Conservation (phyloP, 768 basidiomycete genomes). For the Mycena olivaceomarginata region DNA sequence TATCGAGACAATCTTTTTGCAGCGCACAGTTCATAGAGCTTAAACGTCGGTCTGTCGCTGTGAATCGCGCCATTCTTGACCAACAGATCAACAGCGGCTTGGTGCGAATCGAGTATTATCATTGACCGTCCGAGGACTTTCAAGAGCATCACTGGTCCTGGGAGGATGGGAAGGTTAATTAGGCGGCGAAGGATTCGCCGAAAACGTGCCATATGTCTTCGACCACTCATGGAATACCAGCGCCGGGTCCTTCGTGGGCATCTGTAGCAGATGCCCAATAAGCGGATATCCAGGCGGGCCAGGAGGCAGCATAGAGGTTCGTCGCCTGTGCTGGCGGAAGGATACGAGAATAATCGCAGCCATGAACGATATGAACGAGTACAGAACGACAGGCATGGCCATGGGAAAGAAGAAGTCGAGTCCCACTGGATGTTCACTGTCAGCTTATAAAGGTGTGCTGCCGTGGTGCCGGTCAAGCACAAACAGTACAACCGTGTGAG, state of each 20-base stretch:
- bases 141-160: not conserved
- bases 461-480: no score
- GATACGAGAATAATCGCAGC: no score
- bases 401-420: no score
- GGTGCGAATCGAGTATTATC: not conserved
- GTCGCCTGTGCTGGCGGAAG: not conserved
- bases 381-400: no score
- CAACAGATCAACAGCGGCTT: not conserved
- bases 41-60: not conserved
- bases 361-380: no score
- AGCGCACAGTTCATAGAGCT: not conserved
- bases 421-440: no score
- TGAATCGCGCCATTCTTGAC: not conserved
- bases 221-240: not conserved
- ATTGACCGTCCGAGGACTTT: not conserved
- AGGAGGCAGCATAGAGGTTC: not conserved
- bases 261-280: no score
- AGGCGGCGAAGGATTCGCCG: not conserved
- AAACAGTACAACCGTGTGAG: no score
- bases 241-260: not conserved
- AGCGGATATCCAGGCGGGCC: no score
- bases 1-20: not conserved
- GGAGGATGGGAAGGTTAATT: not conserved
- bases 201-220: not conserved
- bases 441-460: no score